A percentile compares a stretch with the other conserved stretches of the same genome.
These are phyloP conservation scores for Kodamaea arcana DNA, from an alignment of 1,139 yeast genomes.

Conservation along the genomic window DNA sequence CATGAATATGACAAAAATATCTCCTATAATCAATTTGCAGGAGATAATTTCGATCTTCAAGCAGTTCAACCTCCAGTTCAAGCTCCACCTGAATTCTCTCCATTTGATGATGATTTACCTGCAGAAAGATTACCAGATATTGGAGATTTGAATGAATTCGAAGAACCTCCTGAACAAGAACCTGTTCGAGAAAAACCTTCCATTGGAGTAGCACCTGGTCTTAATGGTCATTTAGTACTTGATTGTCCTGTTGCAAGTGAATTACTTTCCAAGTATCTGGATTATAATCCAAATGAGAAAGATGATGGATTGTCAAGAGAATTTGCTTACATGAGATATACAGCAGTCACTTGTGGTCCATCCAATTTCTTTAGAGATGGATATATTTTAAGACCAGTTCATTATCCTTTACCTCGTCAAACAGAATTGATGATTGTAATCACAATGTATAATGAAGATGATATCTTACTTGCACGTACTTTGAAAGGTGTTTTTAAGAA, in stretches of 20 bases:
- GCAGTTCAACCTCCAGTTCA: slow-evolving; percentile 25
- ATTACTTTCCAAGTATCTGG: slow-evolving; percentile 41
- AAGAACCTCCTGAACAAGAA: slow-evolving; percentile 30
- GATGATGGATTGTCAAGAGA: slow-evolving; percentile 46
- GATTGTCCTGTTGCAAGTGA: slow-evolving; percentile 51
- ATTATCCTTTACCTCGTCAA: slow-evolving; percentile 42
- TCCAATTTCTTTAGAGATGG: slow-evolving; percentile 45
- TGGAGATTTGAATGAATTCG: slow-evolving; percentile 13
- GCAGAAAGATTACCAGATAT: background rate
- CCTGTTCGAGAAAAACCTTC: slow-evolving; percentile 33
- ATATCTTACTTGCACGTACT: slow-evolving; percentile 42
- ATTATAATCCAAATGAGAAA: slow-evolving; percentile 28
- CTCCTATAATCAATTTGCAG: slow-evolving; percentile 39
- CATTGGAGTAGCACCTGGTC: slow-evolving; percentile 37
- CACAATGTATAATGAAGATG: slow-evolving; percentile 51
- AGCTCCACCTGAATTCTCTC: slow-evolving; percentile 12
- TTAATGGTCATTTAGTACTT: slow-evolving; percentile 46
- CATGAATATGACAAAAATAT: slow-evolving; percentile 39
- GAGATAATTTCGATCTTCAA: slow-evolving; percentile 43
- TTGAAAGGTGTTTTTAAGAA: slow-evolving; percentile 47
- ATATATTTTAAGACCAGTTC: slow-evolving; percentile 43
- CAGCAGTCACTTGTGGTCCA: slow-evolving; percentile 50
- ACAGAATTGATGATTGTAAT: slow-evolving; percentile 47
- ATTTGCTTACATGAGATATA: slow-evolving; percentile 47
- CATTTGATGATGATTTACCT: background rate